Evolutionary conservation across 805 yeast species (phyloP), one percentile per base, ranked within the genome.

Genomic region (Wickerhamomyces chaumierensis): DNA sequence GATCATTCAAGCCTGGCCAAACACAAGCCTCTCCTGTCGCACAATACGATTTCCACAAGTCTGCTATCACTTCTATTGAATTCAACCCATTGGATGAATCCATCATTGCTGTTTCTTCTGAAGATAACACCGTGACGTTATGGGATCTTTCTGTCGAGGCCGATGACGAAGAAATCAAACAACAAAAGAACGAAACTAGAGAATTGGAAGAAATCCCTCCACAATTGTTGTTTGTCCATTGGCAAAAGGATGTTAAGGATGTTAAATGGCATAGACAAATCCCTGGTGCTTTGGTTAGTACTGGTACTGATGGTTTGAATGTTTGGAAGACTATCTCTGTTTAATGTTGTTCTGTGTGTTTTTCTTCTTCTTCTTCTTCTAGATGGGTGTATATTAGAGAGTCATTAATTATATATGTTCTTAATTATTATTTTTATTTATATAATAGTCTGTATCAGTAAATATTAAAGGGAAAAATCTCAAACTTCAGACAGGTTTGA

Each of bases 131-230:
- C 5, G 96, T 92, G 8, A 87, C 96, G 2, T 66, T 92, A 48
- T 92, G 98, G 98, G 98, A 92, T 65, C 70, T 92, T 58, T 90
- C 96, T 12, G 98, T 92, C 14, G 98, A 92, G 65, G 97, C 97
- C 3, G 98, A 88, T 60, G 97, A 92, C 56, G 97, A 90, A 56
- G 98, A 90, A 62, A 82, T 90, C 48, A 77, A 83, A 41, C 82
- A 81, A 54, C 96, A 90, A 63, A 73, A 76, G 50, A 71, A 75
- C 41, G 92, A 81, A 51, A 73, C 78, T 32, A 71, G 73, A 49
- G 96, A 88, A 51, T 66, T 92, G 48, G 79, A 78, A 48, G 94
- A 82, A 52, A 84, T 90, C 46, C 98, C 98, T 15, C 92, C 97
- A 18, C 98, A 92, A 62, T 69, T 92, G 52, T 66, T 92, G 57